Percentiles rank a stretch among this genome's conserved stretches.
Conservation (phyloP, 2,329 filamentous ascomycete genomes). For the Arthrobotrys sphaeroides region DNA sequence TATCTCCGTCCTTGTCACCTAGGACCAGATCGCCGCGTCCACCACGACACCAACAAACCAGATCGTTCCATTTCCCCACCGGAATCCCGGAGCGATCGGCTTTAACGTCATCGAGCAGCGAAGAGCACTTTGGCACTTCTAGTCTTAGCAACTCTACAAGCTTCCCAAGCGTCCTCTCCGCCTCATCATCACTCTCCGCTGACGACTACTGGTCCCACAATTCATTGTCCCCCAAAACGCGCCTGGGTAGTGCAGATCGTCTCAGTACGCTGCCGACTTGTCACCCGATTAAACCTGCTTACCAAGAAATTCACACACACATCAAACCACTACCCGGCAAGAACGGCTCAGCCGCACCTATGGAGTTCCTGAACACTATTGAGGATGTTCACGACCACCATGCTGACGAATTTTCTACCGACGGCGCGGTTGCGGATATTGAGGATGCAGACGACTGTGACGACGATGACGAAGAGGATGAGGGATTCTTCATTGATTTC, state of each 20-base stretch:
- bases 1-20: constrained; percentile 38
- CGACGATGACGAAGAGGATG: constrained; percentile 55
- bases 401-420: constrained; percentile 41
- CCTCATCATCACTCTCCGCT: constrained; percentile 57
- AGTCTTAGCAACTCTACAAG: constrained; percentile 58
- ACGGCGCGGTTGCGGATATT: constrained; percentile 53
- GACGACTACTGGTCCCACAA: constrained; percentile 53
- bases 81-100: constrained; percentile 29
- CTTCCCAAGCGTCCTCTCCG: constrained; percentile 57
- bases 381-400: constrained; percentile 32
- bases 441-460: constrained; percentile 55
- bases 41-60: constrained; percentile 49
- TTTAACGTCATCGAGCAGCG: constrained; percentile 57
- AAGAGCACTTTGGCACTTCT: constrained; percentile 57
- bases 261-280: constrained; percentile 36
- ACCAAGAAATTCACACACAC: constrained; percentile 48
- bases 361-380: constrained; percentile 50
- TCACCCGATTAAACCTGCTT: constrained; percentile 43
- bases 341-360: constrained; percentile 40
- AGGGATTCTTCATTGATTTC: constrained; percentile 55
- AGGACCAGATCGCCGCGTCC: constrained; percentile 46
- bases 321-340: constrained; percentile 43
- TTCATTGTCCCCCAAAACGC: constrained; percentile 41
- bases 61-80: constrained; percentile 37
- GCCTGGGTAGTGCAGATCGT: constrained; percentile 45